A percentile compares a stretch with the other conserved stretches of the same genome.
Conservation (phyloP, 805 yeast species). For the Wickerhamomyces xylosicus region DNA sequence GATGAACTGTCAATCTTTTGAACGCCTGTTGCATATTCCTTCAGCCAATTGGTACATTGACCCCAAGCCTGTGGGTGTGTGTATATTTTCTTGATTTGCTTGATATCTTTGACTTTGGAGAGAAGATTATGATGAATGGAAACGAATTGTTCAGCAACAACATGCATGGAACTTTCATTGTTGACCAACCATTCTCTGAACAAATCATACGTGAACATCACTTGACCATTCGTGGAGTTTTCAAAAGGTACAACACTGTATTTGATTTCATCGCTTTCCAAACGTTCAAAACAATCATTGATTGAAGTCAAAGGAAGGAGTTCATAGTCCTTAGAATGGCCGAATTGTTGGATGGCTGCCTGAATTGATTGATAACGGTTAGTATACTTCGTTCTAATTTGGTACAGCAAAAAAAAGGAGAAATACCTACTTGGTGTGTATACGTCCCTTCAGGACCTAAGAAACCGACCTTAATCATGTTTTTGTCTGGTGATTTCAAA, state of each 20-base stretch:
- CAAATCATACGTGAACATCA: constrained; percentile 74
- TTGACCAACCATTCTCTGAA: constrained; percentile 55
- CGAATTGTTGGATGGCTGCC: constrained; percentile 53
- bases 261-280: constrained; percentile 35
- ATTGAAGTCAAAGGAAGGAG: constrained; percentile 17
- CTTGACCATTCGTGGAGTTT: constrained; percentile 93
- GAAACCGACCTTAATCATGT: constrained; percentile 43
- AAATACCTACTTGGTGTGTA: constrained; percentile 61
- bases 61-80: constrained; percentile 99
- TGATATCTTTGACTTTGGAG: constrained; percentile 32
- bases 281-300: constrained; percentile 54
- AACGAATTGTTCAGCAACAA: constrained; percentile 76
- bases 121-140: constrained; percentile 71
- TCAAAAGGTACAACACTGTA: constrained; percentile 83
- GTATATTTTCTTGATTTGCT: constrained; percentile 46
- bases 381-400: too few species aligned
- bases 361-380: constrained; percentile 7
- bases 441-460: constrained; percentile 91
- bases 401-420: too few species aligned
- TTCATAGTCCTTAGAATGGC: constrained; percentile 12
- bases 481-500: too few species aligned
- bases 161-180: constrained; percentile 11
- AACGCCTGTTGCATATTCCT: constrained; percentile 23
- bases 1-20: constrained; percentile 59
- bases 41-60: constrained; percentile 58